phyloP scores from a whole-genome alignment of 1,284 basidiomycete genomes.

The Apiotrichum domesticum region DNA sequence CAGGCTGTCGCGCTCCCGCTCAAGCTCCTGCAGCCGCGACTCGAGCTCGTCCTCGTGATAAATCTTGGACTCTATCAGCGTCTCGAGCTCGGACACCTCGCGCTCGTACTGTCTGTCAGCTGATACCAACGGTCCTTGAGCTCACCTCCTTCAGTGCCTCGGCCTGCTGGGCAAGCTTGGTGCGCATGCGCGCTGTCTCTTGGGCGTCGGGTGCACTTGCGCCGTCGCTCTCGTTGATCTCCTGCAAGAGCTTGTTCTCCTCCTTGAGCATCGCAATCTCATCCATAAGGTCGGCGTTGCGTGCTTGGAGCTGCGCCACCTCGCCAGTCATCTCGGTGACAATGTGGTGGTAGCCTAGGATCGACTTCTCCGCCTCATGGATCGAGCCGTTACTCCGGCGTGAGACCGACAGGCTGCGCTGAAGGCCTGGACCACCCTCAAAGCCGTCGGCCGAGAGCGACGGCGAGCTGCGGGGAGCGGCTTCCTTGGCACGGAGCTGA shows the following conservation, averaged over 20 bases:
- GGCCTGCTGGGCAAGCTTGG: constrained; percentile 17
- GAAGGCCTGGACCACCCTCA: background rate
- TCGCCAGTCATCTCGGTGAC: constrained; percentile 81
- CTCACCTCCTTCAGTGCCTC: constrained; percentile 37
- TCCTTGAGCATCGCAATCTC: constrained; percentile 64
- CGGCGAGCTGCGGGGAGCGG: background rate
- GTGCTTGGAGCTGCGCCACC: constrained; percentile 58
- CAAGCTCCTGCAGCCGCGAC: constrained; percentile 68
- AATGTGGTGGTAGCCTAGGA: constrained; percentile 57
- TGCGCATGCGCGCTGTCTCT: constrained; percentile 30
- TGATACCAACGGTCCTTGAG: too few relatives aligned
- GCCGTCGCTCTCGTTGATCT: constrained; percentile 18
- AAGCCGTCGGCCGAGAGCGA: background rate
- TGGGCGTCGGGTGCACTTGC: constrained; percentile 11
- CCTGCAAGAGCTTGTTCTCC: constrained; percentile 38
- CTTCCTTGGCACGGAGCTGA: constrained; percentile 1
- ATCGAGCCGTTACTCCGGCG: constrained; percentile 13
- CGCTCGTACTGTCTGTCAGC: constrained; percentile 62
- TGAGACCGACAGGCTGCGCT: background rate
- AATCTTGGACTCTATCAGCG: constrained; percentile 86
- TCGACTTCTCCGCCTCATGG: constrained; percentile 38
- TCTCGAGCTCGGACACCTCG: constrained; percentile 82
- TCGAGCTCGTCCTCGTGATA: constrained; percentile 92
- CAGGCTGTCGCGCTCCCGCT: constrained; percentile 39
- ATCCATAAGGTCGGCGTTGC: constrained; percentile 64